Percentiles rank a stretch among this genome's conserved stretches.
These are phyloP conservation scores for Yamadazyma taylorii DNA, from an alignment of 1,139 yeast species.

Conservation along the genomic window DNA sequence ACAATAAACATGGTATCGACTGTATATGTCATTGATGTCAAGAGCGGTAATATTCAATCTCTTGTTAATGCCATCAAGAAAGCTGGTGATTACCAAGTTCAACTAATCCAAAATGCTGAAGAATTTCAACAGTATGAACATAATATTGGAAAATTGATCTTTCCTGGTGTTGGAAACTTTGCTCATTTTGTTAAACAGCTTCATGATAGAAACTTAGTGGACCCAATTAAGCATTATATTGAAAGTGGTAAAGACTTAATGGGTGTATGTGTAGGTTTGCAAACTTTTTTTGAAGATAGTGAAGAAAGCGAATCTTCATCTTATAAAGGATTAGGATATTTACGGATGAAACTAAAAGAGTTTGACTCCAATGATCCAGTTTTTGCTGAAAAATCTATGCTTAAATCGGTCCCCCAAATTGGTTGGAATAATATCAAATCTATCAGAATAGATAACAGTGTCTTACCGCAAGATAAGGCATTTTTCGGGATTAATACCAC, in stretches of 20 bases:
- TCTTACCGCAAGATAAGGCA: conserved; percentile 10
- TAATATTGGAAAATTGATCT: conserved; percentile 56
- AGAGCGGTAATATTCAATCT: conserved; percentile 91
- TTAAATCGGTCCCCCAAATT: conserved; percentile 88
- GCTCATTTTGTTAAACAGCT: conserved; percentile 87
- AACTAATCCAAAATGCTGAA: conserved; percentile 42
- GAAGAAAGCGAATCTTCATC: conserved; percentile 62
- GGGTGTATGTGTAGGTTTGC: conserved; percentile 98
- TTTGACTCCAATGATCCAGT: conserved; percentile 52
- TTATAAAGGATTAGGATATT: conserved; percentile 54
- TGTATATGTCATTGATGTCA: conserved; percentile 88
- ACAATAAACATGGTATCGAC: no score
- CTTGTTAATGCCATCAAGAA: conserved; percentile 79
- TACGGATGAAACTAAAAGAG: conserved; percentile 54
- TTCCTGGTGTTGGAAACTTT: conserved; percentile 96
- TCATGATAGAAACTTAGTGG: conserved; percentile 57
- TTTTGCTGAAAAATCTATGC: conserved; percentile 19
- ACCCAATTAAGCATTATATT: conserved; percentile 66
- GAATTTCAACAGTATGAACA: conserved; percentile 38
- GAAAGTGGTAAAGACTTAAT: conserved; percentile 75
- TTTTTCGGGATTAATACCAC: conserved; percentile 37
- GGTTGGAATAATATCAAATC: conserved; percentile 76
- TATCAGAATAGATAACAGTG: conserved; percentile 10
- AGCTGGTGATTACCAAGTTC: conserved; percentile 63
- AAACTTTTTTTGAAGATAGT: conserved; percentile 72